A percentile compares a stretch with the other conserved stretches of the same genome.
Conservation (phyloP, 1,139 yeast species). For the Sugiyamaella japonica region DNA sequence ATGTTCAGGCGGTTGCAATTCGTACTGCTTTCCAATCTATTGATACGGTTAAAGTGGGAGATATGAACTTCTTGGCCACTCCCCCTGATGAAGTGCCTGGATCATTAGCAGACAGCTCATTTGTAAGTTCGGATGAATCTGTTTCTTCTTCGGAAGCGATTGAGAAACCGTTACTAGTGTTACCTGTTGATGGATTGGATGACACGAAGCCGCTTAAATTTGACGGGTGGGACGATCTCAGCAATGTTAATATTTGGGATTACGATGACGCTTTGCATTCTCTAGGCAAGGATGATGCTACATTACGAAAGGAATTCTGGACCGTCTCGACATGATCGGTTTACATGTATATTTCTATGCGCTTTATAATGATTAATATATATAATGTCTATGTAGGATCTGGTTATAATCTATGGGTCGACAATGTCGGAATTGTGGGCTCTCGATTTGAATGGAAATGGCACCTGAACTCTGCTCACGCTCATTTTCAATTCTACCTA, state of each 20-base stretch:
- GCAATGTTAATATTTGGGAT: constrained; percentile 31
- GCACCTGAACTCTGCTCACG: too few relatives aligned
- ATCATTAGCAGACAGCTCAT: neutral
- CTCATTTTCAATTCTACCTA: too few relatives aligned
- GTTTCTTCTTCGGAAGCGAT: constrained; percentile 5
- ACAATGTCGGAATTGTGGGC: too few relatives aligned
- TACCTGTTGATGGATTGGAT: constrained; percentile 22
- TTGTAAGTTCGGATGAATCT: constrained; percentile 7
- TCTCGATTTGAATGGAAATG: too few relatives aligned
- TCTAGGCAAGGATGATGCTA: constrained; percentile 30
- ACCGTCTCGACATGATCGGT: constrained; percentile 26
- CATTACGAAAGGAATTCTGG: constrained; percentile 33
- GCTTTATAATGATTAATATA: neutral
- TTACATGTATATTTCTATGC: neutral
- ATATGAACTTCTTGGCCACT: constrained; percentile 33
- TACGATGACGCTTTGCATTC: constrained; percentile 30
- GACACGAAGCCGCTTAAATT: constrained; percentile 22
- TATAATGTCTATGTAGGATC: too few relatives aligned
- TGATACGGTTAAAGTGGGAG: constrained; percentile 32
- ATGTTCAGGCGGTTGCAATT: constrained; percentile 34
- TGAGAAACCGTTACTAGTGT: constrained; percentile 10
- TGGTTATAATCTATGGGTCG: too few relatives aligned
- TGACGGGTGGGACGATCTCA: constrained; percentile 26
- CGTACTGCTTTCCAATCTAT: constrained; percentile 34
- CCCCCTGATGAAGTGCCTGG: constrained; percentile 30